Evolutionary conservation across 495 filamentous ascomycete species (phyloP).

Genomic region (Xylaria scruposa): DNA sequence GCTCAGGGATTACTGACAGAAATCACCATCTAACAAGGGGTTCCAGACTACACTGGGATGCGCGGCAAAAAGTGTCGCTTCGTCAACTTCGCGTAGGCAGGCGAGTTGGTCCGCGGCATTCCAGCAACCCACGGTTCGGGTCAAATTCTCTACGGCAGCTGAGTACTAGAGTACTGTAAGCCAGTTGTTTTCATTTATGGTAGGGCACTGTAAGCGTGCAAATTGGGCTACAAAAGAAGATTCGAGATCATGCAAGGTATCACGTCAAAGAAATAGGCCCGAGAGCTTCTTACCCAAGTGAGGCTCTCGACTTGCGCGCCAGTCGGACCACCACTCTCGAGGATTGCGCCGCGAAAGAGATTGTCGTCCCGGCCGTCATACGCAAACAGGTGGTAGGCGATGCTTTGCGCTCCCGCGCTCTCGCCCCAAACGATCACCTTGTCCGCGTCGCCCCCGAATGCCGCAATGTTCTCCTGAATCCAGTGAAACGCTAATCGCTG

Average conservation of each 20-base stretch:
- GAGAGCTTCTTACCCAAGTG: slow-evolving; percentile 4
- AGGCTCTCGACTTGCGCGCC: slow-evolving; percentile 28
- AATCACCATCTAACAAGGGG: slow-evolving; percentile 56
- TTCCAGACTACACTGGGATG: slow-evolving; percentile 49
- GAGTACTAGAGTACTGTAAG: slow-evolving; percentile 32
- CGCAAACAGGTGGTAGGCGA: slow-evolving; percentile 59
- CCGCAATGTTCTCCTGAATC: slow-evolving; percentile 62
- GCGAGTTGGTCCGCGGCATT: slow-evolving; percentile 48
- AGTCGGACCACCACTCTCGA: slow-evolving; percentile 59
- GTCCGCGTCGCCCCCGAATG: slow-evolving; percentile 56
- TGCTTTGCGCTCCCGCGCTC: slow-evolving; percentile 61
- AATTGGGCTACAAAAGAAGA: not conserved
- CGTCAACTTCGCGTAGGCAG: slow-evolving; percentile 56
- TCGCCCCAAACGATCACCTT: slow-evolving; percentile 54
- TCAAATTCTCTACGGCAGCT: slow-evolving; percentile 49
- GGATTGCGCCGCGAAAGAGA: slow-evolving; percentile 63
- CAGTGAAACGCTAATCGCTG: slow-evolving; percentile 53
- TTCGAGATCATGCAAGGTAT: not conserved
- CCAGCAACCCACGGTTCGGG: slow-evolving; percentile 47
- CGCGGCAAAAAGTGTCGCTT: slow-evolving; percentile 50
- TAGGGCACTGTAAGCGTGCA: not conserved
- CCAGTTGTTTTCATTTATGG: not conserved
- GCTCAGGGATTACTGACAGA: slow-evolving; percentile 27
- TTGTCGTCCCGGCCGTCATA: slow-evolving; percentile 58
- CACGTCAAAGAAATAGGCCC: not conserved